Conservation (phyloP, 78 protist genomes). For the Dictyostelium citrinum region DNA sequence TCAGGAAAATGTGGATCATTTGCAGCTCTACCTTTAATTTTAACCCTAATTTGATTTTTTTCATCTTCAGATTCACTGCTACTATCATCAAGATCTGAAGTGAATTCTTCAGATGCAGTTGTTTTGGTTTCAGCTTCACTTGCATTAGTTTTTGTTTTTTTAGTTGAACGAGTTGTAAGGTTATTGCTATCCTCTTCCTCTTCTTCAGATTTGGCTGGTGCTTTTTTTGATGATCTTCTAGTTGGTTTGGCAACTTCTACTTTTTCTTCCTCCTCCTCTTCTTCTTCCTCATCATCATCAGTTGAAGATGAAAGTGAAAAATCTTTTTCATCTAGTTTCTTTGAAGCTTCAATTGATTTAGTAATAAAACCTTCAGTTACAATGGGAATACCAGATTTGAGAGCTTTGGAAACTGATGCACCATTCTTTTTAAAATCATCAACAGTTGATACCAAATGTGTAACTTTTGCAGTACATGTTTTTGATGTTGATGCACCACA, state of each 20-base stretch:
- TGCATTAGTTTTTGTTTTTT: neutral
- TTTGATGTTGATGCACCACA: constrained; percentile 11
- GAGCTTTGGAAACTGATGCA: constrained; percentile 1
- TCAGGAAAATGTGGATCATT: constrained; percentile 58
- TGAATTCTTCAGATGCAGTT: neutral
- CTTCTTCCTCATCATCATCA: constrained; percentile 37
- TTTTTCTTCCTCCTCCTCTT: constrained; percentile 44
- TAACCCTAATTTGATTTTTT: neutral
- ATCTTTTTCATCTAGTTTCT: constrained; percentile 30
- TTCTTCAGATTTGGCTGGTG: neutral
- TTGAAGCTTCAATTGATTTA: constrained; percentile 24
- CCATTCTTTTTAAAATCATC: constrained; percentile 25
- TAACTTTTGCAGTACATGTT: neutral
- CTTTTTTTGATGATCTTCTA: neutral
- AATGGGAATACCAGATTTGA: constrained; percentile 6
- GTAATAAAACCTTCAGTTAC: constrained; percentile 56
- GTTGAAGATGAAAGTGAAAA: neutral
- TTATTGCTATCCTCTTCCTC: neutral
- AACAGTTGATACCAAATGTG: constrained; percentile 61
- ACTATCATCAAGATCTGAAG: constrained; percentile 38
- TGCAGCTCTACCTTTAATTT: constrained; percentile 78
- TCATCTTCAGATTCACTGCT: neutral
- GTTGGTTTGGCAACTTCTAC: neutral
- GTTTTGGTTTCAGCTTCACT: neutral
- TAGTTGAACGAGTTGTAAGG: neutral